Conservation (phyloP, 73 alveolate genomes). For the Paramecium pentaurelia region DNA sequence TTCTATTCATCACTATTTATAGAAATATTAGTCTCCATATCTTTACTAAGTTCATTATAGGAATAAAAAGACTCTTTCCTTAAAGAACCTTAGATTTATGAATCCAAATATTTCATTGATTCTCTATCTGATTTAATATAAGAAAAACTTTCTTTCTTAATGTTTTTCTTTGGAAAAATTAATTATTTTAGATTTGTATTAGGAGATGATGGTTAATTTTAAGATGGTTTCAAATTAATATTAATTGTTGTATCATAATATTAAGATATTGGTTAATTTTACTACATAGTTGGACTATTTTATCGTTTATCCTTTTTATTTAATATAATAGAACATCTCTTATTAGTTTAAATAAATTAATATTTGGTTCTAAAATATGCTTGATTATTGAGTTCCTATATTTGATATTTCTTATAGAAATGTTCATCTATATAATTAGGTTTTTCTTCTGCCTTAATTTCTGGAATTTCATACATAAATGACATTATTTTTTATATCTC, state of each 20-base stretch:
- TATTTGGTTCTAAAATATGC: neutral
- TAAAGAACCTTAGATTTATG: neutral
- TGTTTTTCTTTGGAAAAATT: neutral
- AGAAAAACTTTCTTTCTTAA: constrained; percentile 10
- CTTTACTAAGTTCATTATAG: neutral
- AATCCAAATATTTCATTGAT: neutral
- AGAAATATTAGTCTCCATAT: neutral
- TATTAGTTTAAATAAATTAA: neutral
- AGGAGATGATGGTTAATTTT: neutral
- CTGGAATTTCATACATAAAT: neutral
- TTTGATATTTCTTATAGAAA: neutral
- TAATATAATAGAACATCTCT: neutral
- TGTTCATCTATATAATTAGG: neutral
- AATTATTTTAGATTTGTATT: neutral
- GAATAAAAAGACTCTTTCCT: neutral
- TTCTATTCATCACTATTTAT: neutral
- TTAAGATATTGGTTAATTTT: neutral
- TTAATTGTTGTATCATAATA: neutral
- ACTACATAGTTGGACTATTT: neutral
- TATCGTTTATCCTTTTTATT: neutral
- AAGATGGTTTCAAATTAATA: neutral
- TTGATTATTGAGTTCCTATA: neutral
- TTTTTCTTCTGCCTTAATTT: neutral
- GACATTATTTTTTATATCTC: neutral
- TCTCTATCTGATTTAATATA: constrained; percentile 23